Conservation (phyloP, 768 basidiomycete genomes). For the Pleurotus djamor region DNA sequence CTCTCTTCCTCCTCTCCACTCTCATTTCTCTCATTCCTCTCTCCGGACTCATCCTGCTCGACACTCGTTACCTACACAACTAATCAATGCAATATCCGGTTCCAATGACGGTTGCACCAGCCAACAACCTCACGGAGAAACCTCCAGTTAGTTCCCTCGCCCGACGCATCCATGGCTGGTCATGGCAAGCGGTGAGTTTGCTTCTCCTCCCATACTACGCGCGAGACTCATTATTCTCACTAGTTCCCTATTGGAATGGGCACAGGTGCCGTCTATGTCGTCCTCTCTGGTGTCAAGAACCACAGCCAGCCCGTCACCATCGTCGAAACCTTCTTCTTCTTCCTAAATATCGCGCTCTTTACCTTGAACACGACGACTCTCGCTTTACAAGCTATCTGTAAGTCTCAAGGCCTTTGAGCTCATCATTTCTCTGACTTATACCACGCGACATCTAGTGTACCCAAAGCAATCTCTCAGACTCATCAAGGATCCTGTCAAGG, state of each 20-base stretch:
- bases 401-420: too few species aligned
- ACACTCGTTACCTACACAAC: slow-evolving; percentile 3
- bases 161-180: slow-evolving; percentile 47
- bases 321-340: slow-evolving; percentile 43
- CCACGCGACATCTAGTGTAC: slow-evolving; percentile 29
- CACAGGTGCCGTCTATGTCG: slow-evolving; percentile 35
- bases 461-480: slow-evolving; percentile 38
- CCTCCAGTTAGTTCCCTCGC: slow-evolving; percentile 30
- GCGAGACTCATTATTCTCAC: too few species aligned
- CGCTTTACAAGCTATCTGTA: slow-evolving; percentile 38
- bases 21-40: background rate
- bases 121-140: background rate
- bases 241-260: slow-evolving; percentile 36
- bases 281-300: slow-evolving; percentile 35
- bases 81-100: background rate
- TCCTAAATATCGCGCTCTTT: slow-evolving; percentile 44
- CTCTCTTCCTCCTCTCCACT: background rate
- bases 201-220: background rate
- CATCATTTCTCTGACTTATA: too few species aligned
- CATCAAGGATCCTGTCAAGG: slow-evolving; percentile 39
- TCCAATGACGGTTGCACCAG: background rate
- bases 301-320: slow-evolving; percentile 25
- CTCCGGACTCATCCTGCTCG: background rate
- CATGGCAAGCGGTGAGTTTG: slow-evolving; percentile 44
- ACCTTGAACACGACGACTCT: slow-evolving; percentile 40